Base-by-base conservation (phyloP, 2,329 filamentous ascomycete genomes). In the Botryotinia calthae region DNA sequence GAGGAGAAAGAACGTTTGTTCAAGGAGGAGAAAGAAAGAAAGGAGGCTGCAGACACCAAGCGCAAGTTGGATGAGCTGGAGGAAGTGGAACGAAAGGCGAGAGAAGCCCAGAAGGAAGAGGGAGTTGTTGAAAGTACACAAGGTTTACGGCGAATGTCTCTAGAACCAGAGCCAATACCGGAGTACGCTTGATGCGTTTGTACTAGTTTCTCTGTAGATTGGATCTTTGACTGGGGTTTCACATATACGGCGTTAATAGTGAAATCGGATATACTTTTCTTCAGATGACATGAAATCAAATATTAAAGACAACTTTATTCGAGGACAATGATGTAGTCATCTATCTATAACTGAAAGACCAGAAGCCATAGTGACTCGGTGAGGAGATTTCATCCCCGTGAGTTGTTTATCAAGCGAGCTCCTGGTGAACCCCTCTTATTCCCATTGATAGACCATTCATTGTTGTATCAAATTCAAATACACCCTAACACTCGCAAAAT, bases 1-100 rank as follows among this genome's bases (percentile, higher is more conserved):
- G 82, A 83, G 66, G 82, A 82, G 62, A 81, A 83, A 59, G 77
- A 80, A 71, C 74, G 72, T 28, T 63, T 72, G 54, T 73, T 78
- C 40, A 77, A 66, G 51, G 78, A 80, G 65, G 78, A 77, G 65
- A 77, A 69, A 67, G 78, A 81, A 62, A 76, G 75, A 58, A 70
- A 72, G 37, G 77, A 81, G 65, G 78, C 77, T 42, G 76, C 73
- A 34, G 79, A 81, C 70, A 81, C 78, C 44, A 79, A 76, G 70
- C 73, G 68, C 67, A 78, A 75, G 42, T 69, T 81, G 66, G 79
- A 78, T 74, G 77, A 74, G 59, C 64, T 82, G 54, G 73, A 76
- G 40, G 73, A 77, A 48, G 73, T 74, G 25, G 78, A 79, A 68
- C 68, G 74, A 20, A 67, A 75, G 62, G 75, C 78, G 14, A 61